Conservation (phyloP, 2,329 filamentous ascomycete species). For the Trichophyton mentagrophytes region DNA sequence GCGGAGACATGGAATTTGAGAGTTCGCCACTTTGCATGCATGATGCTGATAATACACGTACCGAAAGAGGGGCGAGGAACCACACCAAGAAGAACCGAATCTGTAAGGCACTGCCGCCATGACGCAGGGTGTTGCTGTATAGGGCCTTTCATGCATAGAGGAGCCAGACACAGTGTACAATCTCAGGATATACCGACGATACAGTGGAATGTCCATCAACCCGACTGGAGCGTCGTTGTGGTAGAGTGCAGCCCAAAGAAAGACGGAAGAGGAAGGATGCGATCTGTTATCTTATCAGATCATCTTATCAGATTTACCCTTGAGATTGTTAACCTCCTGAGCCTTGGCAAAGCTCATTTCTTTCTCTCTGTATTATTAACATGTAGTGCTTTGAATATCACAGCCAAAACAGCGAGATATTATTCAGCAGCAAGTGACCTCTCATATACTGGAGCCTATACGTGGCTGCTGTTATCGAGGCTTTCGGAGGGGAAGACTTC, state of each 20-base stretch:
- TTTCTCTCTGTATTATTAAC: background rate
- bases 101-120: no score
- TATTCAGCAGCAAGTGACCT: no score
- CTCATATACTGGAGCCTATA: no score
- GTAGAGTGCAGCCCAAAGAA: background rate
- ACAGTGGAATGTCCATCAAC: no score
- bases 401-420: background rate
- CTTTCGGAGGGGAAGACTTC: no score
- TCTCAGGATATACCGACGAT: no score
- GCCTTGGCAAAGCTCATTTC: background rate
- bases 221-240: no score
- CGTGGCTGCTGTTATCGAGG: no score
- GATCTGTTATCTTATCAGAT: background rate
- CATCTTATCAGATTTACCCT: background rate
- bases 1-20: background rate
- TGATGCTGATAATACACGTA: background rate
- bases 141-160: no score
- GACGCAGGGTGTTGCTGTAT: no score
- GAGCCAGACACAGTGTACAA: no score
- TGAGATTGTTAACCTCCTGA: no score
- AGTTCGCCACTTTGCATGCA: background rate
- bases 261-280: background rate
- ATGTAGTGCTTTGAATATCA: background rate
- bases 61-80: background rate
- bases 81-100: background rate